A percentile compares a stretch with the other conserved stretches of the same genome.
Evolutionary conservation across 2,329 filamentous ascomycete species (phyloP).

Genomic region (Macroventuria anomochaeta): DNA sequence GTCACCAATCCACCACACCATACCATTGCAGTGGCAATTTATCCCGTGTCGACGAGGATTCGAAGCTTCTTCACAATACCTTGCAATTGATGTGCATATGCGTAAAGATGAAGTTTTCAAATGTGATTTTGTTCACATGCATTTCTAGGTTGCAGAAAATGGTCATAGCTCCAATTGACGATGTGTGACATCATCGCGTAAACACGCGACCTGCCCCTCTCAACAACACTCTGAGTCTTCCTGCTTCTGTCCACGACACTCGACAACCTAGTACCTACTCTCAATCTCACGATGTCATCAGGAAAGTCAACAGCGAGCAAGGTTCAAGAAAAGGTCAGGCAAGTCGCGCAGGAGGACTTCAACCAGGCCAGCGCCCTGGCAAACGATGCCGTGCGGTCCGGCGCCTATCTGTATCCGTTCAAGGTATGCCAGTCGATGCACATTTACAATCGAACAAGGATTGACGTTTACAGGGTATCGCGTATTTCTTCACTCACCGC

Average conservation of each 20-base stretch:
- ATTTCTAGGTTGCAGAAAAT: not conserved
- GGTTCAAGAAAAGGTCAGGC: constrained; percentile 61
- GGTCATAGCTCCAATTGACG: not conserved
- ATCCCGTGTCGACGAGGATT: not conserved
- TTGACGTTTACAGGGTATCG: constrained; percentile 58
- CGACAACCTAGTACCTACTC: constrained; percentile 10
- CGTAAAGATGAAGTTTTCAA: not conserved
- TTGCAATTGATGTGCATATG: not conserved
- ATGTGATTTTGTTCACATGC: not conserved
- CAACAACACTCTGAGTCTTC: not conserved
- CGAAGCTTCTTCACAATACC: not conserved
- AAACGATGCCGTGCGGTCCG: constrained; percentile 73
- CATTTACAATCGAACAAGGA: not conserved
- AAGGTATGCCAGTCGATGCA: constrained; percentile 55
- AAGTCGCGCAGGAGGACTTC: constrained; percentile 71
- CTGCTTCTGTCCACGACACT: constrained; percentile 10
- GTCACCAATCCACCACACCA: constrained; percentile 1
- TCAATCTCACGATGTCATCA: constrained; percentile 18
- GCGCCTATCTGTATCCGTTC: constrained; percentile 85
- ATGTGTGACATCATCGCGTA: constrained; percentile 1
- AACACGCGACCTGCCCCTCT: not conserved
- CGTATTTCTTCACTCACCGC: constrained; percentile 65
- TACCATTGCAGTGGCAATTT: constrained; percentile 6
- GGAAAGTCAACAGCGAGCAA: constrained; percentile 17
- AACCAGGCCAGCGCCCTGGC: constrained; percentile 69